Conservation (phyloP, 2,329 filamentous ascomycete species). For the Aspergillus chevalieri region DNA sequence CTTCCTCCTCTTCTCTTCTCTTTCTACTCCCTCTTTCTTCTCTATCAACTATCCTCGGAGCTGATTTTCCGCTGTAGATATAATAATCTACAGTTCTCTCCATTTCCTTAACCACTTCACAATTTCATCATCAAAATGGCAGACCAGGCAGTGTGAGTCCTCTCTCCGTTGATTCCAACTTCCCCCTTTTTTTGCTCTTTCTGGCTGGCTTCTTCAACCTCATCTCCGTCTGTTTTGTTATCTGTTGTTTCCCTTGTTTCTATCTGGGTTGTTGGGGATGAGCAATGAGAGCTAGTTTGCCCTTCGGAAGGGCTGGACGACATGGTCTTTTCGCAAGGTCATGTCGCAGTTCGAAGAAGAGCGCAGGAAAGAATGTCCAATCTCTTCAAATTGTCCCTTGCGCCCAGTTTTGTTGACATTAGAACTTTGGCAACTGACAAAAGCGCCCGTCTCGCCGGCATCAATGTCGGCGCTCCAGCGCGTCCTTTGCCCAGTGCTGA, state of each 20-base stretch:
- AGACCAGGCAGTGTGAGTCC: slow-evolving; percentile 42
- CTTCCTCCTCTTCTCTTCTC: slow-evolving; percentile 19
- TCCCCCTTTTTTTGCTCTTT: not conserved
- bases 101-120: slow-evolving; percentile 5
- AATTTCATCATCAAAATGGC: slow-evolving; percentile 32
- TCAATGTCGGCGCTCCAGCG: slow-evolving; percentile 62
- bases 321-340: not conserved
- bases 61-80: slow-evolving; percentile 8
- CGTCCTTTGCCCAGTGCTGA: slow-evolving; percentile 60
- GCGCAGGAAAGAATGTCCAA: not conserved
- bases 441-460: slow-evolving; percentile 69
- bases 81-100: slow-evolving; percentile 6
- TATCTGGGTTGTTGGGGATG: slow-evolving; percentile 3
- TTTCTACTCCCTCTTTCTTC: slow-evolving; percentile 16
- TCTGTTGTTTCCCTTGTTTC: not conserved
- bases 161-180: not conserved
- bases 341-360: no score
- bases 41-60: slow-evolving; percentile 6
- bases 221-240: not conserved
- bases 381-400: slow-evolving; percentile 1
- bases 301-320: not conserved
- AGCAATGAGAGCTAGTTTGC: not conserved
- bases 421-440: slow-evolving; percentile 37
- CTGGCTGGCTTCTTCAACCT: not conserved
- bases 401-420: slow-evolving; percentile 24